Evolutionary conservation across 495 filamentous ascomycete species (phyloP), one percentile per base, ranked within the genome.

Genomic region (Aspergillus sclerotiicarbonarius): DNA sequence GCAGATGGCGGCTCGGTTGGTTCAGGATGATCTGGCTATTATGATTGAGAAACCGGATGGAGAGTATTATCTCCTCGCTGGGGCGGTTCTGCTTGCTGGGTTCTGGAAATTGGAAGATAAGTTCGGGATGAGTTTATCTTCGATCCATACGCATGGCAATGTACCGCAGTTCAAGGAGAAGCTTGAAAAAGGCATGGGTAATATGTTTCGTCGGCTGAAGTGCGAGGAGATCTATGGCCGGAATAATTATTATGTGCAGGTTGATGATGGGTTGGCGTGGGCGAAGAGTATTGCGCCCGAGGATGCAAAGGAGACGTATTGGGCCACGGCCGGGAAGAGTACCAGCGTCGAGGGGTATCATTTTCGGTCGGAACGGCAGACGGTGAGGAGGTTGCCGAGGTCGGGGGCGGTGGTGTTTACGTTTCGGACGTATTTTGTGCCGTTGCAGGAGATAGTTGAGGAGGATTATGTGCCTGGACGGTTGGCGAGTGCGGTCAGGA

Each of bases 21-120:
- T 90, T 16, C 92, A 96, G 75, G 92, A 96, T 66, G 92, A 95
- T 66, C 72, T 96, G 0, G 90, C 90, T 1, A 80, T 96, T 19
- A 96, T 96, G 91, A 79, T 96, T 63, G 90, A 95, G 70, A 79
- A 75, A 31, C 67, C 75, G 1, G 89, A 96, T 64, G 88, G 90
- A 20, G 85, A 93, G 68, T 96, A 96, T 72, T 90, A 92, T 70
- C 83, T 95, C 2, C 79, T 91, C 1, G 90, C 90, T 3, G 92
- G 91, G 12, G 80, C 87, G 7, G 87, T 94, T 51, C 78, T 96
- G 9, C 79, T 96, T 0, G 83, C 91, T 0, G 91, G 91, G 0
- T 96, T 96, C 76, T 96, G 91, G 92, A 84, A 90, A 7, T 80
- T 96, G 6, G 76, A 81, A 51, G 90, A 96, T 64, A 95, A 96